Evolutionary conservation across 2,329 filamentous ascomycete genomes (phyloP), one percentile per base, ranked within the genome.

Genomic region (Fusarium coicis): DNA sequence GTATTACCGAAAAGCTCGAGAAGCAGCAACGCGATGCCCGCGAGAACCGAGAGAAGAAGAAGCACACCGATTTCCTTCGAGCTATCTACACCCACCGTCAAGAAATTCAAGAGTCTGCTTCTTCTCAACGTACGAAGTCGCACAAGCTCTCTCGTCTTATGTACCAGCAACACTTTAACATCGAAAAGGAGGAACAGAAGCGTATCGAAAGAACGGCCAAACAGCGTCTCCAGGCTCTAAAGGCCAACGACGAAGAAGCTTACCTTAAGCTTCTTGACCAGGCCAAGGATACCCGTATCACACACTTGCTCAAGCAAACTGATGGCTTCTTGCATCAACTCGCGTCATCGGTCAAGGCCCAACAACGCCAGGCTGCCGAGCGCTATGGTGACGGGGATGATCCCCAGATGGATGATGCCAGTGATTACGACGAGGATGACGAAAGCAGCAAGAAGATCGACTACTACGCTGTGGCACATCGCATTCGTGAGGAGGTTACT

Each of bases 171-270:
- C 96, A 99, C 82, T 93, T 95, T 83, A 94, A 96, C 81, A 98
- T 99, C 81, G 96, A 99, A 83, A 97, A 97, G 85, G 96, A 99
- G 87, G 96, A 99, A 85, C 96, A 98, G 88, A 98, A 97, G 86
- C 93, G 96, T 72, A 93, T 99, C 75, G 96, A 99, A 85, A 90
- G 96, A 73, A 99, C 96, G 15, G 96, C 96, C 73, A 99, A 99
- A 87, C 96, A 99, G 84, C 96, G 96, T 98, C 91, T 99, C 74
- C 96, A 98, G 83, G 96, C 96, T 70, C 89, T 99, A 81, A 98
- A 98, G 85, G 96, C 96, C 78, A 97, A 99, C 91, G 96, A 99
- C 82, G 96, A 99, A 85, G 96, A 98, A 85, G 97, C 96, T 2
- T 99, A 99, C 82, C 90, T 99, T 84, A 98, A 98, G 84, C 88